phyloP scores from a whole-genome alignment of 2,329 filamentous ascomycete genomes.

The Teratosphaeriaceae sp. region DNA sequence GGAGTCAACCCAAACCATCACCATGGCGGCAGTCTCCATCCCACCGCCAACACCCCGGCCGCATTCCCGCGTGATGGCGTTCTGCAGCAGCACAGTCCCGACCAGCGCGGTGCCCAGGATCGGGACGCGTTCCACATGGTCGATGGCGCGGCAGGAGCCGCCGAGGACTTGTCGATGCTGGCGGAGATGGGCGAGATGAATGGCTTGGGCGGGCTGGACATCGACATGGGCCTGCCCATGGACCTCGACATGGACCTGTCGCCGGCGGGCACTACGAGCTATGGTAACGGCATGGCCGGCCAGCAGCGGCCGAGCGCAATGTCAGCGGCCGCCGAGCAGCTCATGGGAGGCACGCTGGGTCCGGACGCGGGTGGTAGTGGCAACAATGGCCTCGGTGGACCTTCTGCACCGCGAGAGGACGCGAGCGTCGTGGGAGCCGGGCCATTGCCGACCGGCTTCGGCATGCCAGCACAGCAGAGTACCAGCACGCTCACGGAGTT shows the following conservation, averaged over 20 bases:
- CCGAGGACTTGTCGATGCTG: neutral
- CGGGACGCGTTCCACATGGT: no score
- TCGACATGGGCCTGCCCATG: conserved; percentile 41
- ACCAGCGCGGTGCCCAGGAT: no score
- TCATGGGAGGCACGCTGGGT: neutral
- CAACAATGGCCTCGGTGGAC: conserved; percentile 13
- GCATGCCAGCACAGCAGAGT: conserved; percentile 36
- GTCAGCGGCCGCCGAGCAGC: conserved; percentile 2
- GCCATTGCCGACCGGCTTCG: conserved; percentile 50
- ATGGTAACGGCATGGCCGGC: neutral
- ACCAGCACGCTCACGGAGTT: conserved; percentile 58
- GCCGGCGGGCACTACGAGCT: conserved; percentile 13
- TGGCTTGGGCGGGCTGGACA: conserved; percentile 38
- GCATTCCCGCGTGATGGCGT: no score
- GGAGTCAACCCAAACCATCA: no score
- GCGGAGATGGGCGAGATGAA: conserved; percentile 27
- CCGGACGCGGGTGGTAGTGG: no score
- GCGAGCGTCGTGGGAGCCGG: conserved; percentile 47
- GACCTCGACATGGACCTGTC: conserved; percentile 38
- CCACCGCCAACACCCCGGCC: no score
- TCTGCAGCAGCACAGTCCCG: no score
- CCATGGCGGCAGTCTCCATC: no score
- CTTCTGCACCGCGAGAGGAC: conserved; percentile 15
- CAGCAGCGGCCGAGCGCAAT: neutral
- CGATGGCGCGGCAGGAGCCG: no score